phyloP scores from a whole-genome alignment of 1,139 yeast species.

The Debaryomyces sp. region DNA sequence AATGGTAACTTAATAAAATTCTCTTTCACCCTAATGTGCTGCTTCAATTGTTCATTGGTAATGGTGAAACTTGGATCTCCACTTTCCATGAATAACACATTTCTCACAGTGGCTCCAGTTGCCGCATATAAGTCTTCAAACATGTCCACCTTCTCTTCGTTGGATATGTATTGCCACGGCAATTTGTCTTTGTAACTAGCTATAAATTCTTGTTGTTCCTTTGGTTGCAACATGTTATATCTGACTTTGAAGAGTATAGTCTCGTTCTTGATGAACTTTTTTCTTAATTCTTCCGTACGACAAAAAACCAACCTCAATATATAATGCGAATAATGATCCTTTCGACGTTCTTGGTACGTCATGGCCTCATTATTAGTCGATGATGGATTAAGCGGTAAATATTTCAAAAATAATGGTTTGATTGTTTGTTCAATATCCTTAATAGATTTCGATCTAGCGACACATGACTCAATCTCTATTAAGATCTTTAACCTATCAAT shows the following conservation, averaged over 20 bases:
- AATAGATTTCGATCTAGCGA: constrained; percentile 62
- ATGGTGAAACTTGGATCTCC: constrained; percentile 32
- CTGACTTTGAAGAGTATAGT: constrained; percentile 73
- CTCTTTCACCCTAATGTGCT: constrained; percentile 52
- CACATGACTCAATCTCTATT: constrained; percentile 79
- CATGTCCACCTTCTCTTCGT: constrained; percentile 59
- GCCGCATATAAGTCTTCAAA: constrained; percentile 59
- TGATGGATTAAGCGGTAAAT: constrained; percentile 59
- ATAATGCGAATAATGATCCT: constrained; percentile 91
- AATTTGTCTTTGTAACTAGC: constrained; percentile 52
- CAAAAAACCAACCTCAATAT: constrained; percentile 89
- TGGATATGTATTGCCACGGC: constrained; percentile 70
- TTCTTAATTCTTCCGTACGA: constrained; percentile 79
- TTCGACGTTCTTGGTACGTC: constrained; percentile 61
- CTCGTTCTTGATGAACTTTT: constrained; percentile 78
- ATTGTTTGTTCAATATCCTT: constrained; percentile 68
- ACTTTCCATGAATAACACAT: constrained; percentile 30
- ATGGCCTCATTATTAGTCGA: constrained; percentile 35
- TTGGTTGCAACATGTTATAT: constrained; percentile 61
- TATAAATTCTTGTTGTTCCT: constrained; percentile 76
- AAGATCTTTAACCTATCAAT: constrained; percentile 84
- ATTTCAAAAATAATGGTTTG: constrained; percentile 65
- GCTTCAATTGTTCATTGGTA: constrained; percentile 45
- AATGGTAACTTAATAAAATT: constrained; percentile 82
- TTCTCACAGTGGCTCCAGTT: constrained; percentile 39